Conservation (phyloP, 2,329 filamentous ascomycete genomes). For the Knufia fluminis region DNA sequence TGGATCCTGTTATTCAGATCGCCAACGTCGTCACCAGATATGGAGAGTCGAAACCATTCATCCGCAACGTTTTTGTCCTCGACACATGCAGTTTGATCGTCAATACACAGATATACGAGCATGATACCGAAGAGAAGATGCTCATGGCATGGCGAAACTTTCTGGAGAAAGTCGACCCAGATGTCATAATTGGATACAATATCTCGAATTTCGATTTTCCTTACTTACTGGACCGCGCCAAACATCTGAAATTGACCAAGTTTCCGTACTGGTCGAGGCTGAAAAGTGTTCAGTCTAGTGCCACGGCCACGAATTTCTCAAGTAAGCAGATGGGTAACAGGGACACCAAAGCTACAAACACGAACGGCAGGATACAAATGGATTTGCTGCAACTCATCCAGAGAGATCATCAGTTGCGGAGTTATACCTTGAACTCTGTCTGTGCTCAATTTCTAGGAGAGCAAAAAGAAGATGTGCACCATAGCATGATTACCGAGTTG, state of each 20-base stretch:
- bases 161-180: conserved; percentile 78
- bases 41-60: conserved; percentile 89
- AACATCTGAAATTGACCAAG: conserved; percentile 64
- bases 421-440: conserved; percentile 95
- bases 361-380: conserved; percentile 82
- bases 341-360: conserved; percentile 90
- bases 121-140: conserved; percentile 75
- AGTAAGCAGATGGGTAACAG: conserved; percentile 98
- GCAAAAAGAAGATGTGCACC: conserved; percentile 97
- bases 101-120: conserved; percentile 85
- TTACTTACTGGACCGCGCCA: conserved; percentile 82
- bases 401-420: conserved; percentile 86
- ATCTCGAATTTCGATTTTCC: conserved; percentile 98
- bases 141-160: conserved; percentile 89
- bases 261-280: conserved; percentile 87
- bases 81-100: conserved; percentile 89
- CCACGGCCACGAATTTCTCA: conserved; percentile 76
- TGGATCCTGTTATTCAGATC: conserved; percentile 95
- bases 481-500: conserved; percentile 98
- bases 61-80: conserved; percentile 92
- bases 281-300: conserved; percentile 58
- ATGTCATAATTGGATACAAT: conserved; percentile 98
- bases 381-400: conserved; percentile 93
- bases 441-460: conserved; percentile 90
- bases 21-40: conserved; percentile 92